A percentile compares a stretch with the other conserved stretches of the same genome.
phyloP scores from a whole-genome alignment of 2,329 filamentous ascomycete genomes.

The Stachybotrys echinatus region DNA sequence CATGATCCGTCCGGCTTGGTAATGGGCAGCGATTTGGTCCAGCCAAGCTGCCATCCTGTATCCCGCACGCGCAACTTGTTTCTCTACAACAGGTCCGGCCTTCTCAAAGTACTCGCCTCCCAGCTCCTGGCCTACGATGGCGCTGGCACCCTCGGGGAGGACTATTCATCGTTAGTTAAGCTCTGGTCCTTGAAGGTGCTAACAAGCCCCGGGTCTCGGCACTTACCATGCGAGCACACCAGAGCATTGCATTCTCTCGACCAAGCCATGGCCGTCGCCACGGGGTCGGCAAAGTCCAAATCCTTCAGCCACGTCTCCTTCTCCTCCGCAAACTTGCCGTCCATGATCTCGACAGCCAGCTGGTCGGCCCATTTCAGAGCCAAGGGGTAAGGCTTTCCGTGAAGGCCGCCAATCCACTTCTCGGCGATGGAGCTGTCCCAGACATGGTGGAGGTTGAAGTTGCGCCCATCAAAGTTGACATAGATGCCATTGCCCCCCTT shows the following conservation, averaged over 20 bases:
- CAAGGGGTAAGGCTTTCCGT: conserved; percentile 41
- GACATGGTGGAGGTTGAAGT: conserved; percentile 64
- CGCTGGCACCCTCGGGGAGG: conserved; percentile 54
- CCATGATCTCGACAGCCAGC: conserved; percentile 48
- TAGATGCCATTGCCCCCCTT: conserved; percentile 64
- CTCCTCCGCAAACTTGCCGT: conserved; percentile 47
- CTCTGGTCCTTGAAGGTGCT: neutral
- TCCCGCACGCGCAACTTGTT: conserved; percentile 63
- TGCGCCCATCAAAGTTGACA: conserved; percentile 53
- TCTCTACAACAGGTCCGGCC: conserved; percentile 59
- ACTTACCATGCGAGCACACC: conserved; percentile 56
- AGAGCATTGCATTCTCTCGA: conserved; percentile 57
- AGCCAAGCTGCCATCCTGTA: conserved; percentile 65
- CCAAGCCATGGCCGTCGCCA: conserved; percentile 56
- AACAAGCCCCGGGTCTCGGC: neutral
- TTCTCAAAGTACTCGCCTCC: conserved; percentile 58
- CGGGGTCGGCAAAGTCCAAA: conserved; percentile 48
- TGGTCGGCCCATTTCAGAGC: conserved; percentile 52
- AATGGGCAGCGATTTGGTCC: conserved; percentile 51
- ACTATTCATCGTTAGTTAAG: conserved; percentile 31
- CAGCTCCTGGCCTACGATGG: conserved; percentile 55
- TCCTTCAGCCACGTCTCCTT: conserved; percentile 51
- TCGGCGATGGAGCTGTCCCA: conserved; percentile 70
- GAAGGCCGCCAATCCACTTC: conserved; percentile 53
- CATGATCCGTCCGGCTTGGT: conserved; percentile 15